Evolutionary conservation across 768 basidiomycete species (phyloP).

Genomic region (Porphyrellus cyaneotinctus): DNA sequence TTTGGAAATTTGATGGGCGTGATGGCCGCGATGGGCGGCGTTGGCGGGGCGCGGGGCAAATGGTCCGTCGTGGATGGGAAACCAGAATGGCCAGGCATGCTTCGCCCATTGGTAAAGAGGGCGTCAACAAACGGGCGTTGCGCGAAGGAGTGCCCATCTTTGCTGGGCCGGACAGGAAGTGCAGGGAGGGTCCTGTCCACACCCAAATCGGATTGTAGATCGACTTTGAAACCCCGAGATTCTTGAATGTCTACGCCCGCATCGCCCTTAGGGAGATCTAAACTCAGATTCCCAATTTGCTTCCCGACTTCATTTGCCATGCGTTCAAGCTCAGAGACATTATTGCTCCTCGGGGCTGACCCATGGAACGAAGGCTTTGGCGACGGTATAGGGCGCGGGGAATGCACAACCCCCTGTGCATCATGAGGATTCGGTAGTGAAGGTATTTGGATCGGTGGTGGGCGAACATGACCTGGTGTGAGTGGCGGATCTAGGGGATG

Average conservation of each 20-base stretch:
- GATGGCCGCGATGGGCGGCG: constrained; percentile 47
- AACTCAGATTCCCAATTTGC: constrained; percentile 26
- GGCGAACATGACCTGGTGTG: constrained; percentile 11
- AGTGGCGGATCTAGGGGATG: constrained; percentile 4
- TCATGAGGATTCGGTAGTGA: constrained; percentile 29
- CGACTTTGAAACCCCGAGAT: constrained; percentile 16
- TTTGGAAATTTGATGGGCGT: constrained; percentile 34
- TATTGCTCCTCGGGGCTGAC: constrained; percentile 24
- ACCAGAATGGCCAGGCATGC: constrained; percentile 5
- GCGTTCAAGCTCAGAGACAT: constrained; percentile 68
- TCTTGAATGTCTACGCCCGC: constrained; percentile 16
- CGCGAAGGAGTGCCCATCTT: constrained; percentile 18
- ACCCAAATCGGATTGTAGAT: constrained; percentile 16
- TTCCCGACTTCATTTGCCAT: constrained; percentile 59
- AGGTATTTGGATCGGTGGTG: constrained; percentile 23
- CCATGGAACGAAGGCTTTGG: constrained; percentile 51
- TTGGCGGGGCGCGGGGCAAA: constrained; percentile 39
- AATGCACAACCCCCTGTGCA: constrained; percentile 43
- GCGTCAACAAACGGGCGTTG: constrained; percentile 30
- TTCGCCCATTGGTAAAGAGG: constrained; percentile 22
- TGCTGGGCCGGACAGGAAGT: constrained; percentile 51
- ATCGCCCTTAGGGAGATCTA: constrained; percentile 22
- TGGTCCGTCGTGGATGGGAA: constrained; percentile 15
- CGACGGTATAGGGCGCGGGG: constrained; percentile 66
- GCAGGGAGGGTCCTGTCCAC: constrained; percentile 58